Evolutionary conservation across 345 rosid species (phyloP), one percentile per base, ranked within the genome.

Genomic region (Pseudoturritis turrita): DNA sequence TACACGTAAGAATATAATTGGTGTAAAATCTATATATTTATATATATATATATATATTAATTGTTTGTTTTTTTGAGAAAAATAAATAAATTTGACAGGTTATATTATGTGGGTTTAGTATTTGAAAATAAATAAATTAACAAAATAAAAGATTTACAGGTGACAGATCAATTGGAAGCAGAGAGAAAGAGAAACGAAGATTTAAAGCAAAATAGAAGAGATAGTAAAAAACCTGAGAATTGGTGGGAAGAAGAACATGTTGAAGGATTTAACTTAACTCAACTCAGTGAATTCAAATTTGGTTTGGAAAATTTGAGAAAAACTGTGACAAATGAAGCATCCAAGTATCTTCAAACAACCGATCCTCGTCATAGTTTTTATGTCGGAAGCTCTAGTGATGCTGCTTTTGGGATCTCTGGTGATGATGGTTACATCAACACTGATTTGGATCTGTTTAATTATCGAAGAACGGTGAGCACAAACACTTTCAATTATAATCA

Each of bases 171-270:
- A 60, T 33, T 90, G 49, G 93, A 86, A 62, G 54, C 2, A 9
- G 89, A 90, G 60, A 85, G 67, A 62, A 82, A 64, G 72, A 71
- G 59, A 4, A 81, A 77, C 0, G 74, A 81, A 52, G 86, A 76
- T 44, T 60, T 90, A 1, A 81, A 77, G 13, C 28, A 49, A 43
- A 64, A 74, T 29, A 74, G 57, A 44, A 79, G 71, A 46, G 77
- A 54, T 2, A 63, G 47, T 19, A 45, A 62, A 49, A 52, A 13
- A 8, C 2, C 13, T 17, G 75, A 56, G 46, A 64, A 70, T 31
- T 83, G 89, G 89, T 90, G 92, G 94, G 81, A 81, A 56, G 58
- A 76, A 2, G 58, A 76, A 2, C 86, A 87, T 1, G 6, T 78
- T 0, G 83, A 77, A 4, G 69, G 65, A 17, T 77, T 86, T 1